These are phyloP conservation scores for Anisodus acutangulus DNA, from an alignment of 257 asterid species.

Conservation along the genomic window DNA sequence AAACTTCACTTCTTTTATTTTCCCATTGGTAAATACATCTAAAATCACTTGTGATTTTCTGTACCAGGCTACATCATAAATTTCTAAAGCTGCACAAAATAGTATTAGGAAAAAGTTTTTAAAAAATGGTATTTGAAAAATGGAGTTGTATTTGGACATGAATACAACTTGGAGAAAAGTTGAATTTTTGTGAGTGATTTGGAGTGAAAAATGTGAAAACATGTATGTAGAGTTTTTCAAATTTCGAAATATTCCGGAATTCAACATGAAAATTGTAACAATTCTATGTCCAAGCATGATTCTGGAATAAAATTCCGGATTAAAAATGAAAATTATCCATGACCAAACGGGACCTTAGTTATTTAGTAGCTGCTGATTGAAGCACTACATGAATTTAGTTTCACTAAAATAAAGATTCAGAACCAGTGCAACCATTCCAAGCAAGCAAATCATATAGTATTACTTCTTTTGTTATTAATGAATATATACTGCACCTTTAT, in stretches of 20 bases:
- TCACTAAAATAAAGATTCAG: neutral
- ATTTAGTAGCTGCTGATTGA: constrained; percentile 6
- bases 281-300: too few relatives aligned
- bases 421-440: constrained; percentile 12
- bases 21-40: neutral
- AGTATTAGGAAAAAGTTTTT: too few relatives aligned
- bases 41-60: neutral
- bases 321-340: too few relatives aligned
- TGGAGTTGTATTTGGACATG: too few relatives aligned
- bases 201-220: too few relatives aligned
- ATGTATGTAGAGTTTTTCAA: too few relatives aligned
- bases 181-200: too few relatives aligned
- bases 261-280: too few relatives aligned
- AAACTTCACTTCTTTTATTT: neutral
- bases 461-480: neutral
- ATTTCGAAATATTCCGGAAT: too few relatives aligned
- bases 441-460: neutral
- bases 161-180: too few relatives aligned
- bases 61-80: neutral
- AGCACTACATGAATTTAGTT: neutral
- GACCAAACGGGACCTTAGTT: neutral
- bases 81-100: neutral
- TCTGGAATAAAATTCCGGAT: too few relatives aligned
- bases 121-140: too few relatives aligned
- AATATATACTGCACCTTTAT: neutral